Evolutionary conservation across 129 eudicot genomes (phyloP).

Genomic region (Saussurea involucrata): DNA sequence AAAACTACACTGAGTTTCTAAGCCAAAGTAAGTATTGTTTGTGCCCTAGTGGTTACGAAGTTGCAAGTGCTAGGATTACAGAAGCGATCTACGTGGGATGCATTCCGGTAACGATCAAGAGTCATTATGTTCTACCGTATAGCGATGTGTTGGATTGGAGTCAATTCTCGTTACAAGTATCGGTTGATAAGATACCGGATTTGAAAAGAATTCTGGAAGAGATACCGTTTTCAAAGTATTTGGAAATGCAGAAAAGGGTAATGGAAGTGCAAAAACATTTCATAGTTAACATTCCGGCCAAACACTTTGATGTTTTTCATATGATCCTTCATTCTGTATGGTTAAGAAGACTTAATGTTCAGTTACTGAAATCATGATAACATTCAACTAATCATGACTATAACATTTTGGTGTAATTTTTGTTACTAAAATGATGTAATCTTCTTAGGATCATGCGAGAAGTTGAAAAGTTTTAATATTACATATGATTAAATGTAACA

Average conservation of each 20-base stretch:
- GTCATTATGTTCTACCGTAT: conserved; percentile 52
- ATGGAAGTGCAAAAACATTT: conserved; percentile 56
- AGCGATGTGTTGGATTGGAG: conserved; percentile 75
- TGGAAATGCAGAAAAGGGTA: conserved; percentile 45
- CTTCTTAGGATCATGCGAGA: no score
- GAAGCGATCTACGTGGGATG: conserved; percentile 71
- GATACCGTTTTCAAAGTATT: conserved; percentile 39
- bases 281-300: conserved; percentile 56
- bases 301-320: conserved; percentile 58
- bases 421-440: background rate
- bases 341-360: conserved; percentile 61
- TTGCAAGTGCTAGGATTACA: conserved; percentile 71
- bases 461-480: no score
- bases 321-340: conserved; percentile 86
- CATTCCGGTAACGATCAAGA: conserved; percentile 58
- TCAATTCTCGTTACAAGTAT: conserved; percentile 45
- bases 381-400: background rate
- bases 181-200: conserved; percentile 50
- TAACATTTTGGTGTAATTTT: background rate
- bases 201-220: conserved; percentile 47
- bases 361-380: background rate
- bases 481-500: no score
- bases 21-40: conserved; percentile 52
- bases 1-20: conserved; percentile 46
- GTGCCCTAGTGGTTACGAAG: conserved; percentile 86